Evolutionary conservation across 139 green algal genomes (phyloP), one percentile per base, ranked within the genome.

Genomic region (Spirogloea muscicola): DNA sequence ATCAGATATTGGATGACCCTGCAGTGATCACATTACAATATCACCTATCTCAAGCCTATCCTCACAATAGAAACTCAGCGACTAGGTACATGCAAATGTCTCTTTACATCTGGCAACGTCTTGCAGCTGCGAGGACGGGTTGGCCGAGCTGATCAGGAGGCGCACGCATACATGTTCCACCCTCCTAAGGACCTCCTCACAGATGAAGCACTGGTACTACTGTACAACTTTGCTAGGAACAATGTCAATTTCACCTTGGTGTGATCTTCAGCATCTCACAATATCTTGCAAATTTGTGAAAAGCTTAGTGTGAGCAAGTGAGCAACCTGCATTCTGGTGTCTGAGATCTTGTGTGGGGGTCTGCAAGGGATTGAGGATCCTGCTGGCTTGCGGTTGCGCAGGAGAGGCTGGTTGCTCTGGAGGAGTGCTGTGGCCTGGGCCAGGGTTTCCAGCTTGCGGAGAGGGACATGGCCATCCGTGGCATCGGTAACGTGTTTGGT

Each of bases 401-500:
- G 49, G 72, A 82, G 49, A 49, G 81, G 58, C 39, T 86, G 44
- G n/a, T 33, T 4, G 76, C 69, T 3, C 42, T 86, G 13, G 58
- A 82, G 42, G 69, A 86, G 16, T 84, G 58, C 36, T 68, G 63
- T 18, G 76, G 70, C 13, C 71, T 86, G 43, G 81, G 81, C n/a
- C 49, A 84, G 58, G 81, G 81, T n/a, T 82, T 84, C 62, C 62
- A 77, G 16, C 42, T 86, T 27, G 68, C 81, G 25, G 64, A 86
- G 39, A 18, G 80, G 13, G 74, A 83, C 49, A 74, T 83, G 76
- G 42, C 42, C n/a, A 75, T 86, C 27, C 75, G 76, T 5, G 81
- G 81, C 37, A 68, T 82, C 29, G 81, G 81, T 3, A 81, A 68
- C 49, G 29, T 86, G 51, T 86, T 86, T 69, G 81, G 81, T 4